Evolutionary conservation across 2,329 filamentous ascomycete genomes (phyloP).

Genomic region (Colletotrichum tamarilloi): DNA sequence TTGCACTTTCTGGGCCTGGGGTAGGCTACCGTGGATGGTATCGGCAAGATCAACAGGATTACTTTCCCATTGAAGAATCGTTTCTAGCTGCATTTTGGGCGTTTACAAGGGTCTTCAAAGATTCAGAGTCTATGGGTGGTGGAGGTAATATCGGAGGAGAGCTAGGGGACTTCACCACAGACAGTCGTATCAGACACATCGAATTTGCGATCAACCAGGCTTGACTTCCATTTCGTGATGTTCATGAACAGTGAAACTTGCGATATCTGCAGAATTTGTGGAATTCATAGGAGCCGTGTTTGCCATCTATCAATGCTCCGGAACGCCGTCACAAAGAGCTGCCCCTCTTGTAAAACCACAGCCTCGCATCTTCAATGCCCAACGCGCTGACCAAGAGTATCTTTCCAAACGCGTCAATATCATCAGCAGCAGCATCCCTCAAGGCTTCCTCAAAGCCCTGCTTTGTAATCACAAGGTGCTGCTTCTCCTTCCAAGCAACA

Average conservation of each 20-base stretch:
- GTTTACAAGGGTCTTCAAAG: not conserved
- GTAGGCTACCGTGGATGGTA: too few species aligned
- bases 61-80: not conserved
- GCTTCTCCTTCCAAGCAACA: constrained; percentile 48
- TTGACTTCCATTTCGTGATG: not conserved
- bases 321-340: not conserved
- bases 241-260: not conserved
- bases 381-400: constrained; percentile 46
- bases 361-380: constrained; percentile 47
- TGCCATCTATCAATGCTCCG: not conserved
- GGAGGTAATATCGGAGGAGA: not conserved
- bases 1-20: too few species aligned
- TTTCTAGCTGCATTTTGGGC: not conserved
- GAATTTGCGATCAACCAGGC: not conserved
- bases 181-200: not conserved
- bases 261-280: not conserved
- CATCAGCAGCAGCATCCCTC: constrained; percentile 51
- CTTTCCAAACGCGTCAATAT: constrained; percentile 56
- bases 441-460: constrained; percentile 42
- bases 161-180: not conserved
- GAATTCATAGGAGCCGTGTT: not conserved
- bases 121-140: not conserved
- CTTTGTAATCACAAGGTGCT: constrained; percentile 49
- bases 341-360: constrained; percentile 42
- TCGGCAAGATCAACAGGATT: not conserved